A percentile compares a stretch with the other conserved stretches of the same genome.
These are phyloP conservation scores for Zalaria obscura DNA, from an alignment of 2,329 filamentous ascomycete genomes.

Conservation along the genomic window DNA sequence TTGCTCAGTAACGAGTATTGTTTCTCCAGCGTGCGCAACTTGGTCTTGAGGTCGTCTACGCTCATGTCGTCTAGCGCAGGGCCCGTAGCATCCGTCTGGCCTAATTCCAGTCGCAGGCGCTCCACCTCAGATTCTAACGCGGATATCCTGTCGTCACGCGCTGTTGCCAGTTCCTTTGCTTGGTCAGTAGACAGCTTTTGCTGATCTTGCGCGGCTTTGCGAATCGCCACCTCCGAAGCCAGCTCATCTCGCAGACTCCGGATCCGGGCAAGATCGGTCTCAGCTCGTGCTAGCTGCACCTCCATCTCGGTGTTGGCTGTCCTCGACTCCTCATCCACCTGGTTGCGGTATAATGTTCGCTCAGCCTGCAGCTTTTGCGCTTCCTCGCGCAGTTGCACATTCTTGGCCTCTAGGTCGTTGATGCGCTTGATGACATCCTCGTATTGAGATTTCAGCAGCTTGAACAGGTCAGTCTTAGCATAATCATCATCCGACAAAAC, in stretches of 20 bases:
- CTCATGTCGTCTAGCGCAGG: constrained; percentile 42
- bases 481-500: constrained; percentile 85
- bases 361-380: constrained; percentile 76
- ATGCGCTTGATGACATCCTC: constrained; percentile 86
- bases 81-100: constrained; percentile 24
- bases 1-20: constrained; percentile 75
- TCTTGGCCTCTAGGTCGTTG: constrained; percentile 81
- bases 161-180: constrained; percentile 64
- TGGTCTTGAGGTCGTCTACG: constrained; percentile 57
- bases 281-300: constrained; percentile 63
- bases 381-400: constrained; percentile 72
- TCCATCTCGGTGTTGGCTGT: constrained; percentile 63
- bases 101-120: constrained; percentile 46
- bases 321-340: constrained; percentile 70
- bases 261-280: constrained; percentile 76
- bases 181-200: constrained; percentile 56
- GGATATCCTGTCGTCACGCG: constrained; percentile 65
- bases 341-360: constrained; percentile 63
- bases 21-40: constrained; percentile 59
- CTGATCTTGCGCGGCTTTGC: constrained; percentile 67
- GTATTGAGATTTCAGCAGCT: constrained; percentile 74
- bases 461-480: constrained; percentile 83
- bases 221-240: constrained; percentile 63
- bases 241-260: constrained; percentile 75
- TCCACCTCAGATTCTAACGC: constrained; percentile 73